Evolutionary conservation across 768 basidiomycete genomes (phyloP), one percentile per base, ranked within the genome.

Genomic region (Leccinum boreale): DNA sequence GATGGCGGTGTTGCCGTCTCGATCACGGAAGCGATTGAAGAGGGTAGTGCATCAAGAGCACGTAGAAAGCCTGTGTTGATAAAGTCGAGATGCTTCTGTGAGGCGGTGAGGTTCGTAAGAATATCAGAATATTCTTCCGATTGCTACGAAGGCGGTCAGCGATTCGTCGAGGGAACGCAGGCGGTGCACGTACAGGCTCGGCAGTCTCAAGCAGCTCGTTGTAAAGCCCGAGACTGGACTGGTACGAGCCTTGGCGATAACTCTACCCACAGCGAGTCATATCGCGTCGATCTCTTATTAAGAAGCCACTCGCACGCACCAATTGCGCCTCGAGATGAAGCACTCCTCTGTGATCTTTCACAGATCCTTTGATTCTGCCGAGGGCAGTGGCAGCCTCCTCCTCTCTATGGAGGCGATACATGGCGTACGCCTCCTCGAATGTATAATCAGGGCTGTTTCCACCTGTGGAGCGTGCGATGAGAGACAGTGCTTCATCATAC

Each of bases 111-210:
- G 73, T 97, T 96, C 59, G 85, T 92, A 39, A 88, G 77, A 67
- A 95, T 85, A 69, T 95, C 94, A 5, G 89, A 83, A 67, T 93
- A 84, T 75, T 96, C 94, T 65, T 95, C 90, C 26, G 91, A 87
- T 65, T 86, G 77, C 93, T 94, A 68, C 46, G 55, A 55, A 63
- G 55, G 35, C 10, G 5, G 56, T 61, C 33, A 60, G 56, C 28
- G 53, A 19, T 42, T 39, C 29, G 46, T 50, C 50, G 23, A 28
- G 19, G 21, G 23, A 21, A 44, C 31, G 47, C 14, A 31, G 57
- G 61, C 58, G 31, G 53, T 66, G 58, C 47, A 79, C 89, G 66
- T 68, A 94, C 93, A 46, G 85, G 83, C 59, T 90, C 85, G 49
- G 87, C 85, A 7, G 84, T 85, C 62, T 92, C 89, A 3, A 95